Base-by-base conservation (phyloP, 306 rosid genomes). In the Senna siamea region DNA sequence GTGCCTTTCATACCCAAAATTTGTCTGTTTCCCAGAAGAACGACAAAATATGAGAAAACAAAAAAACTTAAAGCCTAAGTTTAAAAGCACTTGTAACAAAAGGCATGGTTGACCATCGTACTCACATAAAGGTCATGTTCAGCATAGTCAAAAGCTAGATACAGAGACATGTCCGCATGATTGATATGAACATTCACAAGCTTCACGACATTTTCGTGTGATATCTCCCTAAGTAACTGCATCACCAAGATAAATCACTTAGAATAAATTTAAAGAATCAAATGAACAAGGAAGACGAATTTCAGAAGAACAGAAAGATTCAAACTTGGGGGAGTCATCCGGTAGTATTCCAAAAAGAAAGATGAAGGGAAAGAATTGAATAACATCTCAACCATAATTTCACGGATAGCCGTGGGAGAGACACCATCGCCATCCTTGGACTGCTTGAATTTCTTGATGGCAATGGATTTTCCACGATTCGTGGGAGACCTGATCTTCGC, bases 41-140 rank as follows among this genome's bases (percentile, higher is more conserved):
- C 40, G 5, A 37, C 7, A 37, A 37, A 26, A 26, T 26, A 26
- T 26, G 30, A 26, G 2, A 26, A 26, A 26, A 26, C 30, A 26
- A 26, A 3, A 26, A 26, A 26, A 17, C 59, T 41, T 41, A 73
- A 48, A 53, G 12, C 50, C 23, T 30, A 64, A 28, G 5, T 44
- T 62, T 61, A 48, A 48, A 41, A 14, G 74, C 9, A 19, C 22
- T 26, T 19, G 30, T 40, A 18, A 65, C 17, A 72, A 40, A 40
- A 51, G 48, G 56, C 63, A 37, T 20, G 70, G 32, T 76, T 20
- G 23, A 53, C 62, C 14, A 35, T 12, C 20, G 55, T 10, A 83
- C 98, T 91, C 84, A 93, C 98, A 80, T 91, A 93, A 35, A 93
- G 98, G 70, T 93, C 98, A 48, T 93, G 98, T 74, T 93, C 97